Percentiles rank a stretch among this genome's conserved stretches.
Conservation (phyloP, 352 stramenopile genomes). For the Phytophthora ramorum region DNA sequence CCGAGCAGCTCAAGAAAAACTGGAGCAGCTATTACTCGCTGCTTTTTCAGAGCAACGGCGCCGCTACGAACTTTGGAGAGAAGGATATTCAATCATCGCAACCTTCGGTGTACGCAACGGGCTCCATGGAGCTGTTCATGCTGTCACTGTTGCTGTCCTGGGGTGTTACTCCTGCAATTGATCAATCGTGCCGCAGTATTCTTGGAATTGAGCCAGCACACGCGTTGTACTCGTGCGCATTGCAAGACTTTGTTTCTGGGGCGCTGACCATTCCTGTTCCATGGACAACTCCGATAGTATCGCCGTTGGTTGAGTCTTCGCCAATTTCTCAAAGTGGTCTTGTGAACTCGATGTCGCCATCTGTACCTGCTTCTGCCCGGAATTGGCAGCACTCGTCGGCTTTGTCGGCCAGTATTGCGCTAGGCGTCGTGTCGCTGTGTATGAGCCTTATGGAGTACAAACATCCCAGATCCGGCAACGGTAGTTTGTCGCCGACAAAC, state of each 20-base stretch:
- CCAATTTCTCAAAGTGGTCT: not conserved
- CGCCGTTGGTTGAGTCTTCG: not conserved
- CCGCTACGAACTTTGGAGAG: not conserved
- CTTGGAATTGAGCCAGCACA: slow-evolving; percentile 63
- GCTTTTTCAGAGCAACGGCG: slow-evolving; percentile 15
- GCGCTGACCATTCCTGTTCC: slow-evolving; percentile 79
- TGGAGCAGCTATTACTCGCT: slow-evolving; percentile 72
- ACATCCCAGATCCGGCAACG: slow-evolving; percentile 43
- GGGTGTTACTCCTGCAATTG: slow-evolving; percentile 68
- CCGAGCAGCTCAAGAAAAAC: slow-evolving; percentile 71
- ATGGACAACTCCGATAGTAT: slow-evolving; percentile 41
- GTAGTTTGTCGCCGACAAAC: slow-evolving; percentile 41
- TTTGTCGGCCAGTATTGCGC: slow-evolving; percentile 66
- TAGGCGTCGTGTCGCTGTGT: slow-evolving; percentile 77
- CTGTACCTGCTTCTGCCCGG: slow-evolving; percentile 44
- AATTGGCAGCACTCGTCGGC: slow-evolving; percentile 84
- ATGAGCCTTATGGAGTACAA: slow-evolving; percentile 89
- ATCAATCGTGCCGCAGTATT: slow-evolving; percentile 61
- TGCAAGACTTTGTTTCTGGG: slow-evolving; percentile 59
- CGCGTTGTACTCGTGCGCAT: slow-evolving; percentile 69
- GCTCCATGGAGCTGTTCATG: slow-evolving; percentile 74
- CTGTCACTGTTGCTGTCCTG: slow-evolving; percentile 83
- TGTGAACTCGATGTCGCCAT: not conserved
- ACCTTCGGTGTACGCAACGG: slow-evolving; percentile 65
- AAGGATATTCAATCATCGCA: slow-evolving; percentile 1